phyloP scores from a whole-genome alignment of 164 flowering plant genomes.

The Nymphaea colorata region DNA sequence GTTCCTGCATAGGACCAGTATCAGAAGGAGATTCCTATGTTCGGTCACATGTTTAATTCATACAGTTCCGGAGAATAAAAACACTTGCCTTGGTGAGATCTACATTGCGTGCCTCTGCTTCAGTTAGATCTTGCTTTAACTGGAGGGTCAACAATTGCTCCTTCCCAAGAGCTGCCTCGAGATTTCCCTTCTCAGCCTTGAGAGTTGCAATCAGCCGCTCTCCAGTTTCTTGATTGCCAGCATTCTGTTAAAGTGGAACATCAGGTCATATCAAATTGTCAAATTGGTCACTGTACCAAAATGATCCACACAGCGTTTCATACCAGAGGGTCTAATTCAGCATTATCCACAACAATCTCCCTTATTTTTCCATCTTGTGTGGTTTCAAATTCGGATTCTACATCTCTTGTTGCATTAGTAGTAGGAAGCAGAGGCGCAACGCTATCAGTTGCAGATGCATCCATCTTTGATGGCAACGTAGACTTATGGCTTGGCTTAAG shows the following conservation, averaged over 20 bases:
- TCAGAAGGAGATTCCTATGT: not conserved
- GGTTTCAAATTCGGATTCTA: conserved; percentile 60
- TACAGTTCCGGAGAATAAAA: not conserved
- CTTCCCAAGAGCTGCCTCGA: conserved; percentile 60
- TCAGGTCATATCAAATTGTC: not conserved
- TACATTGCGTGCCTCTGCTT: conserved; percentile 55
- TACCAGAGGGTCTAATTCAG: conserved; percentile 17
- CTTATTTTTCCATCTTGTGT: conserved; percentile 80
- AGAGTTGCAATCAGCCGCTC: conserved; percentile 44
- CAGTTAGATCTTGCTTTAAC: conserved; percentile 70
- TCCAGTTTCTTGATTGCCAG: conserved; percentile 26
- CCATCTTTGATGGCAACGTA: conserved; percentile 60
- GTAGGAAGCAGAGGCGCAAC: conserved; percentile 62
- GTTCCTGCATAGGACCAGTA: conserved; percentile 48
- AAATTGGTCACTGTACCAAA: not conserved
- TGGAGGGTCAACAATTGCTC: conserved; percentile 67
- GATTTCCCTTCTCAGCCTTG: conserved; percentile 73
- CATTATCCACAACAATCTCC: conserved; percentile 78
- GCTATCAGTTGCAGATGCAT: conserved; percentile 57
- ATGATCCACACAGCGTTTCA: not conserved
- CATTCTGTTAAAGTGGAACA: conserved; percentile 31
- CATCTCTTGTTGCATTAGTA: conserved; percentile 54
- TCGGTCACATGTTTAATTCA: not conserved
- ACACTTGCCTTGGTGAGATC: conserved; percentile 72
- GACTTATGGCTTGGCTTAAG: conserved; percentile 95